Evolutionary conservation across 1,284 basidiomycete genomes (phyloP).

Genomic region (Anthracocystis setariae): DNA sequence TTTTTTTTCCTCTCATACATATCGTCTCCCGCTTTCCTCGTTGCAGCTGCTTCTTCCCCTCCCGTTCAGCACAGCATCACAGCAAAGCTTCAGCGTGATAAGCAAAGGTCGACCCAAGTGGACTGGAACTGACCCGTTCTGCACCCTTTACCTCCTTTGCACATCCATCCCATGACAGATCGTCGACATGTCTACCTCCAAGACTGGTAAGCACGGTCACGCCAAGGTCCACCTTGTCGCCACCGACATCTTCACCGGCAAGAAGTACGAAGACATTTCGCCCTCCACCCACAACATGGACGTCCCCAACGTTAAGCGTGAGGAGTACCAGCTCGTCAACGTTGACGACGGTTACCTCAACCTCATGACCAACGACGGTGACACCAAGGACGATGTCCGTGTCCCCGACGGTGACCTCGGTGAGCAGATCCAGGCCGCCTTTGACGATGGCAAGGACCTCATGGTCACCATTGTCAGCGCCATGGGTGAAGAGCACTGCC

Average conservation of each 20-base stretch:
- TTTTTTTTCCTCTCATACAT: too few species aligned
- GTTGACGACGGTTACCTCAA: slow-evolving; percentile 81
- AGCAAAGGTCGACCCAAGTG: too few species aligned
- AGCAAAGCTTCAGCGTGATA: too few species aligned
- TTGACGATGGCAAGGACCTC: slow-evolving; percentile 86
- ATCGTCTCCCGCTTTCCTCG: too few species aligned
- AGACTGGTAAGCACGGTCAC: slow-evolving; percentile 97
- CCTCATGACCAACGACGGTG: slow-evolving; percentile 87
- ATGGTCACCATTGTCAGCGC: slow-evolving; percentile 88
- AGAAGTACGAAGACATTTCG: slow-evolving; percentile 84
- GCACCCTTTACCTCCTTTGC: neutral
- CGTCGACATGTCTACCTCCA: slow-evolving; percentile 93
- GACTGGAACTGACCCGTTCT: neutral
- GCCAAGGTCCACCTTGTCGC: slow-evolving; percentile 98
- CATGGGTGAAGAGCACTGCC: slow-evolving; percentile 92
- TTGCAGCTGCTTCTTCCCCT: too few species aligned
- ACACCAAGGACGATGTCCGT: slow-evolving; percentile 92
- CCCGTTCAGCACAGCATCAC: too few species aligned
- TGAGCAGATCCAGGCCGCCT: slow-evolving; percentile 77
- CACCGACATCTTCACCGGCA: slow-evolving; percentile 76
- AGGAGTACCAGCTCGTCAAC: slow-evolving; percentile 89
- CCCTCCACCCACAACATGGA: slow-evolving; percentile 99
- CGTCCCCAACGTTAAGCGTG: slow-evolving; percentile 90
- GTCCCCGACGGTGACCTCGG: slow-evolving; percentile 89
- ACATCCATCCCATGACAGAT: slow-evolving; percentile 39